Evolutionary conservation across 2,329 filamentous ascomycete genomes (phyloP).

Genomic region (Aureobasidium sp.): DNA sequence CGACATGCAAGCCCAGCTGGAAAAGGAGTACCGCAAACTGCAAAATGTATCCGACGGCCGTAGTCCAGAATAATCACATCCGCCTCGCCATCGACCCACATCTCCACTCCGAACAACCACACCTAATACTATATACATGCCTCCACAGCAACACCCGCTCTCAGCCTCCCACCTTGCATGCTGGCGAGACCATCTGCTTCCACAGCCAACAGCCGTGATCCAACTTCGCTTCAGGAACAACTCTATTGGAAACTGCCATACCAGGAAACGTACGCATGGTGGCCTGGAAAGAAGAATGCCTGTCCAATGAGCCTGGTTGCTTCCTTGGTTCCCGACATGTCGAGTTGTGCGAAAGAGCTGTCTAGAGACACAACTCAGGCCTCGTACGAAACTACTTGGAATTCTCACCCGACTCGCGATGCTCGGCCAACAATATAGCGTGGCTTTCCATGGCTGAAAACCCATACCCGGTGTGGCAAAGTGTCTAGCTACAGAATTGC

Average conservation of each 20-base stretch:
- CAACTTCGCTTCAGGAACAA: background rate
- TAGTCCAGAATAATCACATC: background rate
- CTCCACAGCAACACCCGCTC: background rate
- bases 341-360: background rate
- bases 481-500: background rate
- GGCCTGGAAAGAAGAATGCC: background rate
- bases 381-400: background rate
- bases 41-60: constrained; percentile 61
- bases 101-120: background rate
- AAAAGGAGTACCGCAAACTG: constrained; percentile 81
- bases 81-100: background rate
- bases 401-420: background rate
- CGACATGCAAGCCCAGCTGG: constrained; percentile 76
- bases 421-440: background rate
- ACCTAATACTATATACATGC: too few relatives aligned
- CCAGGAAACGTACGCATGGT: background rate
- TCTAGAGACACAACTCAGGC: background rate
- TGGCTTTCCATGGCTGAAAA: background rate
- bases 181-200: background rate
- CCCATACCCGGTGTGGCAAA: background rate
- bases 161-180: background rate
- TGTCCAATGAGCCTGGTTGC: background rate
- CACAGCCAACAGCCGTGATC: background rate
- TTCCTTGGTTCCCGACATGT: background rate
- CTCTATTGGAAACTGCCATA: background rate